phyloP scores from a whole-genome alignment of 805 yeast genomes.

The Blastobotrys americana region DNA sequence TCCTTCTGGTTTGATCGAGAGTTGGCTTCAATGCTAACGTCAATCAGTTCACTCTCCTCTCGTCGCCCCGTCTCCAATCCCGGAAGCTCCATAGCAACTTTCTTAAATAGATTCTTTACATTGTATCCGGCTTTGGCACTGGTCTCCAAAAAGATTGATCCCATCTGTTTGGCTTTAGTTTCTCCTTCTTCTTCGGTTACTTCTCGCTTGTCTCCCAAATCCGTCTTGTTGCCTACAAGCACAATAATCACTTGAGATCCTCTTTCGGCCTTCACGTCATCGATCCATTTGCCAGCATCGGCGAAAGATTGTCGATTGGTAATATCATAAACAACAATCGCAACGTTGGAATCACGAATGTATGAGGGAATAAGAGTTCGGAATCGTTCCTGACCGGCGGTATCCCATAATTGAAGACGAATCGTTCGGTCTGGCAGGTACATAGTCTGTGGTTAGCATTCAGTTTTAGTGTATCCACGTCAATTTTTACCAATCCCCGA shows the following conservation, averaged over 20 bases:
- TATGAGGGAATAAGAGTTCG: constrained; percentile 91
- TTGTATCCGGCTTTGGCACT: constrained; percentile 93
- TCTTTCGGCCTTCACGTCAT: constrained; percentile 88
- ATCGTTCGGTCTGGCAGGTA: constrained; percentile 93
- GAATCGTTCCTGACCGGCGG: constrained; percentile 96
- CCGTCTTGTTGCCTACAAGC: constrained; percentile 89
- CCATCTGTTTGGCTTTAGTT: constrained; percentile 60
- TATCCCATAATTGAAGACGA: constrained; percentile 93
- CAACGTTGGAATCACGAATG: constrained; percentile 94
- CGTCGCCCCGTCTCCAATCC: constrained; percentile 48
- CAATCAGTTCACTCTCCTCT: constrained; percentile 22
- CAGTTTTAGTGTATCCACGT: too few species aligned
- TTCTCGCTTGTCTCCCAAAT: constrained; percentile 72
- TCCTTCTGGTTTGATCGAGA: constrained; percentile 1
- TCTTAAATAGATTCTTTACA: constrained; percentile 81
- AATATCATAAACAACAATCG: constrained; percentile 91
- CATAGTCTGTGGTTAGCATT: constrained; percentile 48
- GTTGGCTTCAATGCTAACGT: constrained; percentile 16
- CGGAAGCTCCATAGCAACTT: constrained; percentile 85
- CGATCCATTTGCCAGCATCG: constrained; percentile 84
- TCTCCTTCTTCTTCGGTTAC: constrained; percentile 90
- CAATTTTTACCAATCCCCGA: not conserved
- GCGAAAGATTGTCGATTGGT: constrained; percentile 74
- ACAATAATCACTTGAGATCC: constrained; percentile 84
- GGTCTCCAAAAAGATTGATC: constrained; percentile 83